Percentiles rank a stretch among this genome's conserved stretches.
Conservation (phyloP, 305 asterid species). For the Euphrasia arctica region DNA sequence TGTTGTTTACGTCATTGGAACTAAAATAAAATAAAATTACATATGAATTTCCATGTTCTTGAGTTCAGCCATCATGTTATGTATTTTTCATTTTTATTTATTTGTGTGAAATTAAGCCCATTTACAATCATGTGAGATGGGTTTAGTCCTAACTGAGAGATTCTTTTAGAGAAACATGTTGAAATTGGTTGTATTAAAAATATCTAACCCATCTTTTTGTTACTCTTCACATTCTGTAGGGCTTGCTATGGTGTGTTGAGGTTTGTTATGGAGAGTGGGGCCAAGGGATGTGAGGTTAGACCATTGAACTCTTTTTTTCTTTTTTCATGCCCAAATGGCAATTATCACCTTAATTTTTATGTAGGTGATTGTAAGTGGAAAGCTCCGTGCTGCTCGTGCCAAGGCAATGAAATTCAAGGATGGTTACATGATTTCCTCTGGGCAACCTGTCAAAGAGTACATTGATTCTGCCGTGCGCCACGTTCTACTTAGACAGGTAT, state of each 20-base stretch:
- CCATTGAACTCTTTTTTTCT: neutral
- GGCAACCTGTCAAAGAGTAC: conserved; percentile 56
- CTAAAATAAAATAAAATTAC: neutral
- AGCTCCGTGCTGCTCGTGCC: conserved; percentile 54
- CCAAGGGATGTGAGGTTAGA: conserved; percentile 51
- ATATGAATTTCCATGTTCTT: neutral
- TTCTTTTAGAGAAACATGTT: no score
- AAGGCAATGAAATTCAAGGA: conserved; percentile 26
- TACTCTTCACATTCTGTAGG: conserved; percentile 24
- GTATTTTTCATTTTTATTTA: neutral
- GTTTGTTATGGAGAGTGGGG: conserved; percentile 57
- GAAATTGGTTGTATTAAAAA: no score
- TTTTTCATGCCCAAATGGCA: neutral
- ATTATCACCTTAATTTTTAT: neutral
- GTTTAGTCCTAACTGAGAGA: neutral
- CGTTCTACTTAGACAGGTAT: conserved; percentile 55
- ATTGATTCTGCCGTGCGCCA: conserved; percentile 55
- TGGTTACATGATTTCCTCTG: conserved; percentile 55
- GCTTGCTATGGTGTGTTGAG: conserved; percentile 28
- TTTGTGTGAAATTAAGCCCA: neutral
- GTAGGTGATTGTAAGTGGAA: conserved; percentile 57
- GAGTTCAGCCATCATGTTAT: conserved; percentile 2
- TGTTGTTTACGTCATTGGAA: neutral
- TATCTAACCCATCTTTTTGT: conserved; percentile 3
- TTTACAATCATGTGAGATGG: conserved; percentile 3